These are phyloP conservation scores for Cenchrus purpureus DNA, from an alignment of 176 grass and related monocot species.

Conservation along the genomic window DNA sequence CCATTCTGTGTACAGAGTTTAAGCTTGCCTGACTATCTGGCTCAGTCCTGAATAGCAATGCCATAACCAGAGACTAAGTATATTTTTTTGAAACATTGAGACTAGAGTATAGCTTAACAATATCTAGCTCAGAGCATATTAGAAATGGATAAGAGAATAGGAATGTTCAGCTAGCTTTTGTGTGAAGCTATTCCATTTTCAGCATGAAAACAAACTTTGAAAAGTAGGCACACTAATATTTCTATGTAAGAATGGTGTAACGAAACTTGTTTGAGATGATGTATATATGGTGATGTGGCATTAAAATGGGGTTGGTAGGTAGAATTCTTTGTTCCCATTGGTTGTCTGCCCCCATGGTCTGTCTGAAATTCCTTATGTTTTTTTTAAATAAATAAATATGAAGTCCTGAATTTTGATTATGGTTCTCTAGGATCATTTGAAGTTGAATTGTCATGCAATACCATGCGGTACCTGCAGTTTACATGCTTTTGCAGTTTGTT, in stretches of 20 bases:
- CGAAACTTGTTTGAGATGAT: neutral
- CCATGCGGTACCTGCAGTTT: neutral
- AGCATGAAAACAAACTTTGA: neutral
- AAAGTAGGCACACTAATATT: neutral
- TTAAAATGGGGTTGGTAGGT: neutral
- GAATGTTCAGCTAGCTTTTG: neutral
- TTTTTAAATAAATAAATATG: neutral
- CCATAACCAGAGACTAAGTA: neutral
- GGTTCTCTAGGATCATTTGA: constrained; percentile 5
- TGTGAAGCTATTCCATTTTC: neutral
- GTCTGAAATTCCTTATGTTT: neutral
- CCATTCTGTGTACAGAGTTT: neutral
- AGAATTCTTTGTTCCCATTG: neutral
- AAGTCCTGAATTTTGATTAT: neutral
- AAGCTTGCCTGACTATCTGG: neutral
- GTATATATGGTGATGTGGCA: neutral
- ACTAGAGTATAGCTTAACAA: neutral
- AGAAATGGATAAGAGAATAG: neutral
- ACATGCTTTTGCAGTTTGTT: constrained; percentile 3
- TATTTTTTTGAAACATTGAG: too few species aligned
- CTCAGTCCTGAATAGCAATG: neutral
- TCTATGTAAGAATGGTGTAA: neutral
- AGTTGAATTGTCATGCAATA: neutral
- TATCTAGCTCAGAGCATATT: neutral
- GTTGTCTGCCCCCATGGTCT: neutral